Conservation (phyloP, 2,329 filamentous ascomycete species). For the Didymella pinodella region DNA sequence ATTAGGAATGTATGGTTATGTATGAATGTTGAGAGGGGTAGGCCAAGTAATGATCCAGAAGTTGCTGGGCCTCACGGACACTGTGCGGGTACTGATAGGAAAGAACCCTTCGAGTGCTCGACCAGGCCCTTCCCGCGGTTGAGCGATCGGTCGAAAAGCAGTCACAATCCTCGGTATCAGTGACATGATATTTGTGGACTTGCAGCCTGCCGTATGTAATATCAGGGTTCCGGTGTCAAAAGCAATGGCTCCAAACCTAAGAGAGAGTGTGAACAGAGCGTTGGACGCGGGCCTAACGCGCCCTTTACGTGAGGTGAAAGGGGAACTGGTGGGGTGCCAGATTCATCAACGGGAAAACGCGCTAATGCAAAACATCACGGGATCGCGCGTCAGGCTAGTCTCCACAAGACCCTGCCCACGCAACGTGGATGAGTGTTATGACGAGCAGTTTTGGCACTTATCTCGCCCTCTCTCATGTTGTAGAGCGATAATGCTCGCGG, state of each 20-base stretch:
- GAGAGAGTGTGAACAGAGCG: background rate
- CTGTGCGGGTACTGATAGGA: background rate
- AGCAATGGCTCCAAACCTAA: background rate
- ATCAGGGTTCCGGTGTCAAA: background rate
- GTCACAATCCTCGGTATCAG: background rate
- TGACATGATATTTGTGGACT: background rate
- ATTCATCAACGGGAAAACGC: constrained; percentile 19
- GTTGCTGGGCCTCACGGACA: background rate
- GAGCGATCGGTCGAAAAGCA: background rate
- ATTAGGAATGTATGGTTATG: constrained; percentile 52
- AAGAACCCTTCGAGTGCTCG: background rate
- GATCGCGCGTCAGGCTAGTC: constrained; percentile 28
- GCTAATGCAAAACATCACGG: constrained; percentile 43
- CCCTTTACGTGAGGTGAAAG: constrained; percentile 14
- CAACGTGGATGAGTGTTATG: background rate
- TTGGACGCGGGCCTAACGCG: background rate
- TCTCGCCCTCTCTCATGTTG: background rate
- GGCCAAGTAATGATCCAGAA: background rate
- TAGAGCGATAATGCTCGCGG: background rate
- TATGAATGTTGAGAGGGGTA: background rate
- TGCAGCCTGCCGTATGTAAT: background rate
- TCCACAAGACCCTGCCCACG: background rate
- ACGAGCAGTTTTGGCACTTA: background rate
- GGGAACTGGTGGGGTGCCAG: constrained; percentile 21
- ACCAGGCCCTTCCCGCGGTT: background rate